Evolutionary conservation across 345 rosid species (phyloP).

Genomic region (Syzygium grande): DNA sequence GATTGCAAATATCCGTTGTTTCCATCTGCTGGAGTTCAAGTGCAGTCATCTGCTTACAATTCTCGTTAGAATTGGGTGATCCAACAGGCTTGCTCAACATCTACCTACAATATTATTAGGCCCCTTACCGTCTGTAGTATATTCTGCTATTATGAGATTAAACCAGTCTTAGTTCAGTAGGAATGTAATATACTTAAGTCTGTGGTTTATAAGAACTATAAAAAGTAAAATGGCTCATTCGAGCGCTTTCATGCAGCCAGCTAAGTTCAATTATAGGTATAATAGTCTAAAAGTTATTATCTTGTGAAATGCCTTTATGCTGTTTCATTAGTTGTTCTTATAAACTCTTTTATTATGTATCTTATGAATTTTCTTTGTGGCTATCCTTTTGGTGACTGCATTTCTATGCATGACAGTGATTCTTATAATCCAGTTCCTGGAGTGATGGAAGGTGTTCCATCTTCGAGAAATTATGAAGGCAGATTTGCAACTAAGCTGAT

Average conservation of each 20-base stretch:
- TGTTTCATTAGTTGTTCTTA: neutral
- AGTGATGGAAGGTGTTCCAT: constrained; percentile 89
- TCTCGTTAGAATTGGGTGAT: neutral
- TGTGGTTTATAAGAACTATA: neutral
- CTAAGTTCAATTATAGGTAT: neutral
- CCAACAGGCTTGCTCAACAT: neutral
- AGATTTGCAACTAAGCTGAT: constrained; percentile 82
- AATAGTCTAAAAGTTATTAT: neutral
- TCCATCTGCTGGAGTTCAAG: too few relatives aligned
- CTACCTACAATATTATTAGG: neutral
- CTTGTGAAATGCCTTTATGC: neutral
- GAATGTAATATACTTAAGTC: neutral
- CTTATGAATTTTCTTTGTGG: neutral
- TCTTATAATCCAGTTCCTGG: constrained; percentile 94
- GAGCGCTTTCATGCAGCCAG: neutral
- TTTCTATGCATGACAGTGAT: constrained; percentile 43
- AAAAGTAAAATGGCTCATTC: neutral
- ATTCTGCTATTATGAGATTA: neutral
- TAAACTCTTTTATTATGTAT: neutral
- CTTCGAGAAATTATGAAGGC: constrained; percentile 68
- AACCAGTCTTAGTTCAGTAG: neutral
- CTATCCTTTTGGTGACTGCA: neutral
- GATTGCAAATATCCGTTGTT: too few relatives aligned
- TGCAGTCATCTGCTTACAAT: too few relatives aligned
- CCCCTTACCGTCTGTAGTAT: neutral